Base-by-base conservation (phyloP, 345 rosid genomes). In the Populus alba region DNA sequence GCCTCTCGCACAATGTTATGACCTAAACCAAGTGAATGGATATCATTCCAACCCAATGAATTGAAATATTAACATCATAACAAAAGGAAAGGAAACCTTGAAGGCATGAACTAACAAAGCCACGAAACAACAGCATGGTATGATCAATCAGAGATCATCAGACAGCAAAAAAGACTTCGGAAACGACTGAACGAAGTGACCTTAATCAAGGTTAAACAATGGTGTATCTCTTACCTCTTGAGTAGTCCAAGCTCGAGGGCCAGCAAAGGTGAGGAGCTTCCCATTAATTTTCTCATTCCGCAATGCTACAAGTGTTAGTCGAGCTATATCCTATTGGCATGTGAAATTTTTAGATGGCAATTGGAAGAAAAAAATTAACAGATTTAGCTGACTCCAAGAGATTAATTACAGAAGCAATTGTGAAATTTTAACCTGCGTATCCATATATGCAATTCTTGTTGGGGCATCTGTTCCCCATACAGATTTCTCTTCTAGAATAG, bases 381-480 rank as follows among this genome's bases (percentile, higher is more conserved):
- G 8, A 45, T 68, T 25, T 41, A 66, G 15, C 31, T 65, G 51
- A 37, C 37, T 66, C 69, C 22, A 39, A 12, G n/a, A 38, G 71
- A 69, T 72, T 35, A 65, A 66, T 61, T 39, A 7, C 51, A 17
- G 5, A 66, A 70, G 49, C 6, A 39, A 33, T 70, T 57, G 77
- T 63, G 74, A 72, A 71, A 51, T 47, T 75, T 38, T 75, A 61
- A 94, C 98, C 91, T 93, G 99, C 22, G 99, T 96, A 80, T 96
- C 99, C 99, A 96, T 94, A 82, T 96, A 96, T 63, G 99, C 98
- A 61, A 93, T 91, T 86, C 97, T 89, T 2, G 98, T 94, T 20
- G 94, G 98, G 55, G 99, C 99, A 86, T 96, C 98, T 1, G 99
- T 96, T 81, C 99, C 99, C 98, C 99, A 96, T 68, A 96, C 98